These are phyloP conservation scores for Xylaria palmicola DNA, from an alignment of 495 filamentous ascomycete genomes.

Conservation along the genomic window DNA sequence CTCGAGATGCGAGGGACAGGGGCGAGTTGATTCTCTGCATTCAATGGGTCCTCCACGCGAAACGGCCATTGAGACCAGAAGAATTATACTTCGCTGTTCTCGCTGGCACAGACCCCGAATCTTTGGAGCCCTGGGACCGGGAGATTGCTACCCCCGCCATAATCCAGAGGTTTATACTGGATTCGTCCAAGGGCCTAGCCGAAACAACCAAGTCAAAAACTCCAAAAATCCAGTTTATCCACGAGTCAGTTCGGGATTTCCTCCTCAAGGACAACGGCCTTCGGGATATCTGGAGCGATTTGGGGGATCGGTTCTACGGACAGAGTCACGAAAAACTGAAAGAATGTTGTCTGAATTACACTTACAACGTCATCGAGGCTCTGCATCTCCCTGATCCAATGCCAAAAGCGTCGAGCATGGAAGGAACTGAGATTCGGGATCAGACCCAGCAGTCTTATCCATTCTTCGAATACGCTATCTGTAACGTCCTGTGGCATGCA, in stretches of 20 bases:
- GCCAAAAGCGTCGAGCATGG: too few relatives aligned
- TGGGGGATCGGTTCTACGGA: slow-evolving; percentile 23
- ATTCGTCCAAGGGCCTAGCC: slow-evolving; percentile 37
- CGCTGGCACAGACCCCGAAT: slow-evolving; percentile 20
- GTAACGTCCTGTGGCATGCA: neutral
- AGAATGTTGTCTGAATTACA: slow-evolving; percentile 35
- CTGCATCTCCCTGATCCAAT: too few relatives aligned
- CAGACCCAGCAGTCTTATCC: too few relatives aligned
- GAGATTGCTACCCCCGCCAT: too few relatives aligned
- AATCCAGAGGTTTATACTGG: slow-evolving; percentile 29
- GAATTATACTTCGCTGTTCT: slow-evolving; percentile 41
- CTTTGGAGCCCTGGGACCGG: too few relatives aligned
- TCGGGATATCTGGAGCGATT: slow-evolving; percentile 16
- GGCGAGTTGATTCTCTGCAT: slow-evolving; percentile 36
- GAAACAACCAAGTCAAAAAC: slow-evolving; percentile 27
- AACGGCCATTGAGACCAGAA: slow-evolving; percentile 28
- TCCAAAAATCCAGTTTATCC: slow-evolving; percentile 41
- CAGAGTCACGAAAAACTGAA: slow-evolving; percentile 35
- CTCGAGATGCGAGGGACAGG: slow-evolving; percentile 26
- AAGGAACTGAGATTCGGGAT: too few relatives aligned
- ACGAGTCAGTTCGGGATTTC: slow-evolving; percentile 45
- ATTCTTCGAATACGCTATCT: neutral
- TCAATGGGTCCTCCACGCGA: slow-evolving; percentile 42
- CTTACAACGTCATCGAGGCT: too few relatives aligned
- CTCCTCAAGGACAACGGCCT: slow-evolving; percentile 21